phyloP scores from a whole-genome alignment of 192 early-diverging fungal genomes.

The Coemansia sp. region DNA sequence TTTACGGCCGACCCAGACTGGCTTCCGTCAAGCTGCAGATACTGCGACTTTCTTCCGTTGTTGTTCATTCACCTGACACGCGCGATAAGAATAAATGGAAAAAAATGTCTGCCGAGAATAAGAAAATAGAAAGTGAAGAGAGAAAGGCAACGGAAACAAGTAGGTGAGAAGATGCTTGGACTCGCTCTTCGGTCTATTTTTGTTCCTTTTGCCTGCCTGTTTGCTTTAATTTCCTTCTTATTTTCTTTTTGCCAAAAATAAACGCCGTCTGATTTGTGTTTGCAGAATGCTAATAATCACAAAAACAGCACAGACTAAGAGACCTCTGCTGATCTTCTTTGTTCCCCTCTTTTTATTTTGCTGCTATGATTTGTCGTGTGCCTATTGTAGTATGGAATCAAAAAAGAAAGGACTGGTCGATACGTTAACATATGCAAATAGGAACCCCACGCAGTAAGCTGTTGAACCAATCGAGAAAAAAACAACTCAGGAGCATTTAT shows the following conservation, averaged over 20 bases:
- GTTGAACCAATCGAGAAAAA: too few relatives aligned
- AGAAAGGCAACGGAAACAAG: neutral
- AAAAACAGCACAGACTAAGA: neutral
- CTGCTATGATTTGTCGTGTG: neutral
- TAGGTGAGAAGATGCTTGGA: neutral
- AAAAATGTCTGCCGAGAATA: too few relatives aligned
- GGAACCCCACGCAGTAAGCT: too few relatives aligned
- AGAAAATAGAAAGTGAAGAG: neutral
- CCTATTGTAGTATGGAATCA: neutral
- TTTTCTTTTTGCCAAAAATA: neutral
- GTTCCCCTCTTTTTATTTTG: neutral
- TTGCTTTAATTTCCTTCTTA: too few relatives aligned
- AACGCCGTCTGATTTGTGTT: neutral
- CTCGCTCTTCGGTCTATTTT: neutral
- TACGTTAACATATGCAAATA: too few relatives aligned
- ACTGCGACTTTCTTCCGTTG: constrained; percentile 34
- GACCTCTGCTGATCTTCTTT: neutral
- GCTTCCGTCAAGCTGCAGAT: constrained; percentile 29
- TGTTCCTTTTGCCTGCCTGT: neutral
- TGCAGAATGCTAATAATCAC: neutral
- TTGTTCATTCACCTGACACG: constrained; percentile 14
- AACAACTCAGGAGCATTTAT: too few relatives aligned
- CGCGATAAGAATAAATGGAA: neutral
- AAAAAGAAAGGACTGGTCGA: neutral
- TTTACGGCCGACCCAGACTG: constrained; percentile 19